A percentile compares a stretch with the other conserved stretches of the same genome.
Evolutionary conservation across 371 early-diverging fungal genomes (phyloP).

Genomic region (Nematocida sp.): DNA sequence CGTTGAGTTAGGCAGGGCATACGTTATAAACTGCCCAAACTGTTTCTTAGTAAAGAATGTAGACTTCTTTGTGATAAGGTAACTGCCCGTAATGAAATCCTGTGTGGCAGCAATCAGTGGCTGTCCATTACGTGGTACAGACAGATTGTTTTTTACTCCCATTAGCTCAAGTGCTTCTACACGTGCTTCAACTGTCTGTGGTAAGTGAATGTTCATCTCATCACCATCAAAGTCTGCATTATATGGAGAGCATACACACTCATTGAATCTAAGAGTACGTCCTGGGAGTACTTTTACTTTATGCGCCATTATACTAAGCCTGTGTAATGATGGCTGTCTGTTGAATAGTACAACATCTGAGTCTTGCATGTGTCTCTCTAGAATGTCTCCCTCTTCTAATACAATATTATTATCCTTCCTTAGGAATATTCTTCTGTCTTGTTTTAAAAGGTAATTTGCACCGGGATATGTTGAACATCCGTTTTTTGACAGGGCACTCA

Average conservation of each 20-base stretch:
- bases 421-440: constrained; percentile 55
- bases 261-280: constrained; percentile 96
- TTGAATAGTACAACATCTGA: constrained; percentile 98
- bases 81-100: constrained; percentile 95
- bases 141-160: constrained; percentile 90
- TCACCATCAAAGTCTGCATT: constrained; percentile 99
- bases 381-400: constrained; percentile 83
- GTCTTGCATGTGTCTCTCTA: constrained; percentile 89
- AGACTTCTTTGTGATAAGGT: constrained; percentile 81
- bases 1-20: constrained; percentile 77
- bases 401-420: constrained; percentile 72
- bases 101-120: constrained; percentile 96
- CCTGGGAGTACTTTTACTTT: constrained; percentile 83
- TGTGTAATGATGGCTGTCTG: constrained; percentile 97
- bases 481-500: constrained; percentile 76
- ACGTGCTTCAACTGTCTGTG: constrained; percentile 95
- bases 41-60: constrained; percentile 84
- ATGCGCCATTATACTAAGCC: constrained; percentile 95
- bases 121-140: constrained; percentile 93
- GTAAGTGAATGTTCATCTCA: constrained; percentile 99
- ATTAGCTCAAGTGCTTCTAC: constrained; percentile 92
- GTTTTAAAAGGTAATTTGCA: constrained; percentile 79
- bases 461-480: constrained; percentile 89
- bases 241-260: constrained; percentile 96
- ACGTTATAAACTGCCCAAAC: constrained; percentile 76